Evolutionary conservation across 345 rosid species (phyloP).

Genomic region (Lenwebbia sp.): DNA sequence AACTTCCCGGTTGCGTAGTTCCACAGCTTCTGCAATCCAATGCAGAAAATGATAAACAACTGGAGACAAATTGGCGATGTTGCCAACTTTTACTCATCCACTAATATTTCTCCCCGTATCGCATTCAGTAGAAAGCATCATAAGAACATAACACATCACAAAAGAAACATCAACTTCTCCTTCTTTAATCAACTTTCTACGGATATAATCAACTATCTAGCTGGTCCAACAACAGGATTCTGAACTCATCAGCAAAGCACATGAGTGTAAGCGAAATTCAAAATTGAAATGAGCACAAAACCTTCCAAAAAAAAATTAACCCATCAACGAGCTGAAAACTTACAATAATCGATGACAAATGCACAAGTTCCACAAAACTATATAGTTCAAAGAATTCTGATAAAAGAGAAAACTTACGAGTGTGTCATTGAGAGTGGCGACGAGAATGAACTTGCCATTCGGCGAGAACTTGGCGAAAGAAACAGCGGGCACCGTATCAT

Average conservation of each 20-base stretch:
- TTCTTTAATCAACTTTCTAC: not conserved
- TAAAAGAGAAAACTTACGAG: conserved; percentile 45
- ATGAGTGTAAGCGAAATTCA: not conserved
- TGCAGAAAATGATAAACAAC: not conserved
- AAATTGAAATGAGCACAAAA: not conserved
- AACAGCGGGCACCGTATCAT: conserved; percentile 61
- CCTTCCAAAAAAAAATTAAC: not conserved
- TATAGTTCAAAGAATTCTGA: not conserved
- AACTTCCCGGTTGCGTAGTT: conserved; percentile 86
- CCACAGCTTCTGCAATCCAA: conserved; percentile 59
- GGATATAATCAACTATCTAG: not conserved
- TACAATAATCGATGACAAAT: not conserved
- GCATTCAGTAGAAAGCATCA: not conserved
- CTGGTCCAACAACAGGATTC: not conserved
- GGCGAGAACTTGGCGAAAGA: conserved; percentile 93
- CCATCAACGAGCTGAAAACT: not conserved
- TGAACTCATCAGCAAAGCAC: not conserved
- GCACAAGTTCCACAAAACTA: not conserved
- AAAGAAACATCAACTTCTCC: not conserved
- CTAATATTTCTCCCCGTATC: not conserved
- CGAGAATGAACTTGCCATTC: conserved; percentile 82
- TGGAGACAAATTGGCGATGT: not conserved
- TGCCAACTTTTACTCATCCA: not conserved
- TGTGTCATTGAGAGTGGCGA: conserved; percentile 77
- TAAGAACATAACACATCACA: not conserved